Evolutionary conservation across 768 basidiomycete species (phyloP).

Genomic region (Bullera alba): DNA sequence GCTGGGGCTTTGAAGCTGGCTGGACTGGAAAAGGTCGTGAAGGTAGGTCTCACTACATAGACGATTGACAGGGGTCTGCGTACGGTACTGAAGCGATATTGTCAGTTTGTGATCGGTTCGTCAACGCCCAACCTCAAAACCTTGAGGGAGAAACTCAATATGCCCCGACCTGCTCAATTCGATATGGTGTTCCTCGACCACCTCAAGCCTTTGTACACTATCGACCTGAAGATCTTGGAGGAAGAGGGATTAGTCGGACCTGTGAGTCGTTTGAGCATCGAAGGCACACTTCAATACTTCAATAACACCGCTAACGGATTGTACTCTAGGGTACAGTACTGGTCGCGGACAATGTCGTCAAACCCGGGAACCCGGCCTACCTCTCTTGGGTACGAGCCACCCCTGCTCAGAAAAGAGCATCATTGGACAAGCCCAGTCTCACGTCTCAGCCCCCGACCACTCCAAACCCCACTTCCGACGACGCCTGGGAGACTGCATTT

Average conservation of each 20-base stretch:
- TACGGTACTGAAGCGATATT: conserved; percentile 1
- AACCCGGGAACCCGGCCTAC: conserved; percentile 43
- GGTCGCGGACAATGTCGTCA: conserved; percentile 46
- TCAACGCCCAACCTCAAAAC: conserved; percentile 29
- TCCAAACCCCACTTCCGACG: conserved; percentile 25
- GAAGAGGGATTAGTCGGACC: conserved; percentile 40
- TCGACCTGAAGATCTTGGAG: conserved; percentile 42
- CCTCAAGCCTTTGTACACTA: conserved; percentile 42
- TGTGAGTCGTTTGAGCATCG: conserved; percentile 15
- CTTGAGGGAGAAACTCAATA: conserved; percentile 34
- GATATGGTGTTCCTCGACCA: conserved; percentile 45
- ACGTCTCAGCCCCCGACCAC: conserved; percentile 25
- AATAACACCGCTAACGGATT: too few relatives aligned
- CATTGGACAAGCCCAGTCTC: conserved; percentile 10
- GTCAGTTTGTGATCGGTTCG: conserved; percentile 33
- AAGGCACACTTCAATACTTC: not conserved
- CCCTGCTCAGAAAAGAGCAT: conserved; percentile 27
- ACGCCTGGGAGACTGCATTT: conserved; percentile 37
- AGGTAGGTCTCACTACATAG: conserved; percentile 20
- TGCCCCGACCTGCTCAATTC: conserved; percentile 32
- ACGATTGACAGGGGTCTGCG: too few relatives aligned
- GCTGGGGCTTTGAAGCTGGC: conserved; percentile 32
- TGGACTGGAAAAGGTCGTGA: conserved; percentile 35
- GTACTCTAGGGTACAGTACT: conserved; percentile 33
- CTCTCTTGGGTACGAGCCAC: conserved; percentile 41